These are phyloP conservation scores for Pezicula carpinea DNA, from an alignment of 2,329 filamentous ascomycete species.

Conservation along the genomic window DNA sequence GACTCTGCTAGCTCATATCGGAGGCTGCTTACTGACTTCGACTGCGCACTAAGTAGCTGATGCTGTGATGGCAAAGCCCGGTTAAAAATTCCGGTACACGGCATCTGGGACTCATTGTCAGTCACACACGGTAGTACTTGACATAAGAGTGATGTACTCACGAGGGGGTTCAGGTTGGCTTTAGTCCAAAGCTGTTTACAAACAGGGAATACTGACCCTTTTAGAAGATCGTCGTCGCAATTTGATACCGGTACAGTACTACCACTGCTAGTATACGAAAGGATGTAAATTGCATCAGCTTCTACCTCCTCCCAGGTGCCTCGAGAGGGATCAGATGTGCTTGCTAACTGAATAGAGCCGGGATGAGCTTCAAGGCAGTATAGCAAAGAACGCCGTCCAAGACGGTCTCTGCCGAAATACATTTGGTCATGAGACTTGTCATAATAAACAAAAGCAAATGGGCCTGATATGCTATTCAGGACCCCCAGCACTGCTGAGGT, in stretches of 20 bases:
- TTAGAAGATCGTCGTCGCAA: neutral
- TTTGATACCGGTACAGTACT: neutral
- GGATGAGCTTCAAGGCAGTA: conserved; percentile 40
- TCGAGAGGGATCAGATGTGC: conserved; percentile 54
- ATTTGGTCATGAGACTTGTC: conserved; percentile 58
- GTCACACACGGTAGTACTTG: neutral
- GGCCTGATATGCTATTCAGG: conserved; percentile 65
- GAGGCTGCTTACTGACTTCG: conserved; percentile 49
- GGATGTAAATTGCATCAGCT: conserved; percentile 70
- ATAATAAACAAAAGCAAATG: conserved; percentile 85
- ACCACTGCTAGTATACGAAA: conserved; percentile 14
- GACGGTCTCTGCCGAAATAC: conserved; percentile 81
- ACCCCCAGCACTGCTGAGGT: conserved; percentile 41
- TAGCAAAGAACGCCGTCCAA: conserved; percentile 82
- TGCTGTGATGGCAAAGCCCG: conserved; percentile 31
- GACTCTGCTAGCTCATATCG: conserved; percentile 53
- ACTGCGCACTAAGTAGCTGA: conserved; percentile 32
- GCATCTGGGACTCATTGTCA: neutral
- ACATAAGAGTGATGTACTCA: conserved; percentile 3
- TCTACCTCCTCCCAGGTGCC: conserved; percentile 73
- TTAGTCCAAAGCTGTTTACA: conserved; percentile 10
- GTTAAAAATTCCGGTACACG: conserved; percentile 26
- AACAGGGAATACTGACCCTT: conserved; percentile 7
- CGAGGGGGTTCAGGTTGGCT: neutral
- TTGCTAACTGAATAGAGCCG: conserved; percentile 58